A percentile compares a stretch with the other conserved stretches of the same genome.
Evolutionary conservation across 192 early-diverging fungal species (phyloP).

Genomic region (Gryganskiella cystojenkinii): DNA sequence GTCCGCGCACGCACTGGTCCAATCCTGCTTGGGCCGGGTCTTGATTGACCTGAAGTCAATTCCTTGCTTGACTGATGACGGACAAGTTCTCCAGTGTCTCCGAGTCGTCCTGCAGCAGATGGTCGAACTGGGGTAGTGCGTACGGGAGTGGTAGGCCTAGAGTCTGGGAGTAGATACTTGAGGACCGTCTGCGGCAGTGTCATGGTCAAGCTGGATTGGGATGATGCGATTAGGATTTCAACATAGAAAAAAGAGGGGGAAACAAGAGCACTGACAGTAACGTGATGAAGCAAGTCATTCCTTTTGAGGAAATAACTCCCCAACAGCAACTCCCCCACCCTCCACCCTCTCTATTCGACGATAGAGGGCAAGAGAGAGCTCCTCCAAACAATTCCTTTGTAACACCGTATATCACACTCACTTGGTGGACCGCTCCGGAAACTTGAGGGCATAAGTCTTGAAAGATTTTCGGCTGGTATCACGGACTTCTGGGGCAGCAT

Average conservation of each 20-base stretch:
- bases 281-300: neutral
- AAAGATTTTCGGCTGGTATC: slow-evolving; percentile 56
- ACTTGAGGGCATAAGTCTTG: slow-evolving; percentile 57
- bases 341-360: too few relatives aligned
- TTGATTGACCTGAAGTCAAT: slow-evolving; percentile 9
- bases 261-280: neutral
- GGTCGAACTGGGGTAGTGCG: neutral
- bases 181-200: slow-evolving; percentile 37
- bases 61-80: slow-evolving; percentile 32
- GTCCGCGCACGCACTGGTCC: slow-evolving; percentile 45
- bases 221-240: slow-evolving; percentile 1
- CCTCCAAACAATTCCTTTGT: neutral
- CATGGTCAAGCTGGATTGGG: slow-evolving; percentile 16
- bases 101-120: neutral
- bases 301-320: too few relatives aligned
- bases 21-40: slow-evolving; percentile 33
- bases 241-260: neutral
- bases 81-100: slow-evolving; percentile 20
- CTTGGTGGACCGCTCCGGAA: slow-evolving; percentile 54
- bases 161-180: slow-evolving; percentile 41
- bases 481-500: slow-evolving; percentile 63
- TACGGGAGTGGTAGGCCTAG: slow-evolving; percentile 16
- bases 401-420: too few relatives aligned
- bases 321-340: too few relatives aligned
- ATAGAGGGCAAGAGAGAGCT: too few relatives aligned